Evolutionary conservation across 768 basidiomycete genomes (phyloP).

Genomic region (Pilatotrama ljubarskyi): DNA sequence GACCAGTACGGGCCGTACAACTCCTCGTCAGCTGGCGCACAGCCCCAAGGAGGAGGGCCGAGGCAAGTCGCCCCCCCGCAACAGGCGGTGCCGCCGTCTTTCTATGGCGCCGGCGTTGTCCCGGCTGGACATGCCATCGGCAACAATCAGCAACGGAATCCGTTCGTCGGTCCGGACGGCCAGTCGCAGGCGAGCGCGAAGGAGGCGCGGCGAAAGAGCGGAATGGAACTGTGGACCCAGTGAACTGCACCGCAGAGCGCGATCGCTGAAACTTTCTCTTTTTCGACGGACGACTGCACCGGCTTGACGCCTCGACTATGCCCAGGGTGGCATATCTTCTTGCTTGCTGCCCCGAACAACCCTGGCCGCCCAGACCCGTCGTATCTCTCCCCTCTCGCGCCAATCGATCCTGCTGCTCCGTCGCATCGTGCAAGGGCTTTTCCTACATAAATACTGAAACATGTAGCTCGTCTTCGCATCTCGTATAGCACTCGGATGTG

Average conservation of each 20-base stretch:
- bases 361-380: too few relatives aligned
- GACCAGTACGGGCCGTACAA: slow-evolving; percentile 70
- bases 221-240: slow-evolving; percentile 77
- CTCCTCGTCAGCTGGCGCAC: slow-evolving; percentile 30
- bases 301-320: too few relatives aligned
- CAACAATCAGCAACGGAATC: slow-evolving; percentile 38
- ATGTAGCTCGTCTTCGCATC: background rate
- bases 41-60: slow-evolving; percentile 22
- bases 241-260: slow-evolving; percentile 34
- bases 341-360: too few relatives aligned
- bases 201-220: slow-evolving; percentile 60
- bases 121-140: slow-evolving; percentile 40
- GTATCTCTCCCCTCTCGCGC: background rate
- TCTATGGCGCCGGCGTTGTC: slow-evolving; percentile 67
- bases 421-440: background rate
- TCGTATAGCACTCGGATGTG: slow-evolving; percentile 5
- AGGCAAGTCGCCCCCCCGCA: slow-evolving; percentile 52
- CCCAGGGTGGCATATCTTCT: too few relatives aligned
- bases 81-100: slow-evolving; percentile 60
- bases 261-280: background rate
- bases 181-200: slow-evolving; percentile 47
- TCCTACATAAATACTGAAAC: background rate
- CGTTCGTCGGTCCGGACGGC: slow-evolving; percentile 30
- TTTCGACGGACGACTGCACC: background rate
- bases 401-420: background rate